Evolutionary conservation across 2,329 filamentous ascomycete species (phyloP), one percentile per base, ranked within the genome.

Genomic region (Akanthomyces muscarius): DNA sequence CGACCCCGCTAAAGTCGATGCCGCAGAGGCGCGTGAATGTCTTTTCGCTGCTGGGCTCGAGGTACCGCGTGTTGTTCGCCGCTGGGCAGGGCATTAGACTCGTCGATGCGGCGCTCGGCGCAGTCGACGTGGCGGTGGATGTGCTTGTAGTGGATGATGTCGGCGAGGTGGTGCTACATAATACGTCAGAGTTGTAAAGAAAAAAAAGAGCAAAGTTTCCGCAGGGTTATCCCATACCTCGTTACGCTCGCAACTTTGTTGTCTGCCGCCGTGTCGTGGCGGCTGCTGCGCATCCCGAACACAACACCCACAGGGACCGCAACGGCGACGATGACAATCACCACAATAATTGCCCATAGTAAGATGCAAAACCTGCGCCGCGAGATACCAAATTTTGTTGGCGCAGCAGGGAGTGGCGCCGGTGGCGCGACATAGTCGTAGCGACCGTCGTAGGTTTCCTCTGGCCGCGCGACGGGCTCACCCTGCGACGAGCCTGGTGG

Each of bases 21-120:
- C 78, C 80, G 68, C 80, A 82, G 21, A 78, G 59, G 7, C 77
- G 78, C 25, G 76, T 66, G 71, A 82, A 83, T 10, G 64, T 69
- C 65, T 75, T 77, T 8, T 73, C 68, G 4, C 77, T 77, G 10
- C 74, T 73, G 1, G 77, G 74, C 1, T 79, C 77, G 28, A 70
- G 59, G 66, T 78, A 81, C n/a, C 73, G 67, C 1, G 79, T 81
- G 60, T 77, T 76, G 67, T 81, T 80, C 16, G 75, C 73, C 1
- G 71, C 72, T 0, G 80, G 79, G 59, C 80, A 82, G 53, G 74
- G 21, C 13, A 70, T 68, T 5, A 68, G 47, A 6, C 66, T 38
- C 11, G 66, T 67, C 16, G 67, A 62, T 3, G 72, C 71, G 1
- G 73, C 63, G 2, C 63, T 69, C 18, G 66, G 48, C 10, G 71